Conservation (phyloP, 2,329 filamentous ascomycete genomes). For the Diatrype stigma region DNA sequence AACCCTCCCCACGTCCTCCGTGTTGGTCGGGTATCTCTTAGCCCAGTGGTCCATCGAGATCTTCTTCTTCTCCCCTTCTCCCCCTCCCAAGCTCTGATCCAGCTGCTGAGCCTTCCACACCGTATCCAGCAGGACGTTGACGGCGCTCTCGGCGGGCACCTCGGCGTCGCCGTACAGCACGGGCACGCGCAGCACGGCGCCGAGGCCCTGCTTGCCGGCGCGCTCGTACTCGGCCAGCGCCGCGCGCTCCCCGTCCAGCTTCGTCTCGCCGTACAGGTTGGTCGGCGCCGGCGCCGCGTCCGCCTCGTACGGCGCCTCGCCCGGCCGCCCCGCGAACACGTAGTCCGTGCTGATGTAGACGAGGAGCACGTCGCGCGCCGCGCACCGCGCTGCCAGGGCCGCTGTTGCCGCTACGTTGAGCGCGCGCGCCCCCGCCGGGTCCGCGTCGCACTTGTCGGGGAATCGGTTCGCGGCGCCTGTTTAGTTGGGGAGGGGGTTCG, state of each 20-base stretch:
- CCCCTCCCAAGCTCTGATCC: constrained; percentile 21
- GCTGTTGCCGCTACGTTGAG: constrained; percentile 72
- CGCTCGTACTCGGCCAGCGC: constrained; percentile 58
- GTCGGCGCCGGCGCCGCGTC: constrained; percentile 62
- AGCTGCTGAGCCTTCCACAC: constrained; percentile 68
- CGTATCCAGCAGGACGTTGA: constrained; percentile 74
- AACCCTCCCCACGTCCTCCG: constrained; percentile 78
- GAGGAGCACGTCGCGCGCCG: constrained; percentile 56
- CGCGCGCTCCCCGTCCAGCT: constrained; percentile 57
- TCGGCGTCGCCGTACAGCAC: constrained; percentile 79
- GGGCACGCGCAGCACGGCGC: constrained; percentile 73
- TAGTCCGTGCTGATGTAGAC: constrained; percentile 83
- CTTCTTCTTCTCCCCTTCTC: constrained; percentile 32
- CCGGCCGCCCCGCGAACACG: constrained; percentile 67
- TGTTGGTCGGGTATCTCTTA: constrained; percentile 81
- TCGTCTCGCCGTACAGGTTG: constrained; percentile 68
- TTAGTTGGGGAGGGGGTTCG: background rate
- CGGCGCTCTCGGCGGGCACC: constrained; percentile 68
- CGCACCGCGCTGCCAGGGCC: constrained; percentile 62
- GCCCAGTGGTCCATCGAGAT: constrained; percentile 86
- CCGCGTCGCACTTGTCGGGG: constrained; percentile 77
- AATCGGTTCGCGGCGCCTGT: constrained; percentile 81
- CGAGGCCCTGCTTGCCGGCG: constrained; percentile 48
- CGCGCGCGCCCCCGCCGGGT: constrained; percentile 69
- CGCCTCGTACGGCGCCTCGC: constrained; percentile 79